These are phyloP conservation scores for Camillea tinctor DNA, from an alignment of 2,329 filamentous ascomycete genomes.

Conservation along the genomic window DNA sequence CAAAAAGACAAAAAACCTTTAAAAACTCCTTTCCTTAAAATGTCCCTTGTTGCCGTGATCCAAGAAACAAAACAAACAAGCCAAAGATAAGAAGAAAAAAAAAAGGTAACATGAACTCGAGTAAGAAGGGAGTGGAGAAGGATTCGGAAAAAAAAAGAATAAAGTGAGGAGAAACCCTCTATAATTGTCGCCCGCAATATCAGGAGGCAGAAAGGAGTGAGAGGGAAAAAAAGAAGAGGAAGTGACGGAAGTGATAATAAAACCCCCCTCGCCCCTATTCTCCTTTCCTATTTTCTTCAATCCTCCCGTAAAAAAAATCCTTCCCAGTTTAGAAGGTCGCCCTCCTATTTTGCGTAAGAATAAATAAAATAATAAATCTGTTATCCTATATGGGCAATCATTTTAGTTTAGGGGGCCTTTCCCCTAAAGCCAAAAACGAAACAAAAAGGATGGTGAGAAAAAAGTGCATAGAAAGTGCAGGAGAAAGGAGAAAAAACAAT, in stretches of 20 bases:
- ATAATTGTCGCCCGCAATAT: not conserved
- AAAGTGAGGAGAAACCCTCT: too few species aligned
- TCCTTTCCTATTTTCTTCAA: too few species aligned
- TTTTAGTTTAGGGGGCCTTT: too few species aligned
- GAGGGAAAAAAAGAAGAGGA: too few species aligned
- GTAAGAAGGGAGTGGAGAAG: not conserved
- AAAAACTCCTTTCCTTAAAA: conserved; percentile 13
- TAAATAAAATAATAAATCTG: too few species aligned
- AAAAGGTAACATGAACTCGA: conserved; percentile 19
- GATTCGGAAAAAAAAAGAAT: too few species aligned
- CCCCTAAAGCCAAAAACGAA: too few species aligned
- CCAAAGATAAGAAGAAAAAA: conserved; percentile 9
- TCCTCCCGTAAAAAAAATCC: too few species aligned
- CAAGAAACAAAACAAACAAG: not conserved
- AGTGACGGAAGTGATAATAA: too few species aligned
- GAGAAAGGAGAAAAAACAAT: conserved; percentile 14
- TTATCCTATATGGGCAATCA: not conserved
- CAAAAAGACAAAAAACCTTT: conserved; percentile 5
- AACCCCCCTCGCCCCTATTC: too few species aligned
- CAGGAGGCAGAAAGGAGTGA: not conserved
- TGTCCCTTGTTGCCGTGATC: conserved; percentile 7
- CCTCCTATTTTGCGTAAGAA: conserved; percentile 5
- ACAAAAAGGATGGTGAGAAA: not conserved
- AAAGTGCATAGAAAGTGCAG: not conserved
- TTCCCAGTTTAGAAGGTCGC: not conserved